Base-by-base conservation (phyloP, 2,329 filamentous ascomycete genomes). In the Pseudogymnoascus sp. region DNA sequence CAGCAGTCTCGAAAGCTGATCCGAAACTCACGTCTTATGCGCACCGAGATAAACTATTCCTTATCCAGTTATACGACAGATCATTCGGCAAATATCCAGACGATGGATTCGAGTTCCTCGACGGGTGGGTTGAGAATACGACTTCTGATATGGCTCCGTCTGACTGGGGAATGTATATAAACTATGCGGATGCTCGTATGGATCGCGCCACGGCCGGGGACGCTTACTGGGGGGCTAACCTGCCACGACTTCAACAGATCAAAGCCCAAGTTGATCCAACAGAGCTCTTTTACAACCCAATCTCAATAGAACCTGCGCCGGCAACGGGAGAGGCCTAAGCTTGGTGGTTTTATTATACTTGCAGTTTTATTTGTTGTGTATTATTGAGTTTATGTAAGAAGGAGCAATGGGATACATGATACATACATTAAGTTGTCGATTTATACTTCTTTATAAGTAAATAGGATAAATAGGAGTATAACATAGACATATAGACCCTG, bases 11-110 rank as follows among this genome's bases (percentile, higher is more conserved):
- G 18, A 43, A 43, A 22, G 39, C 39, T 6, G 39, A 43, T 43
- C 78, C 76, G 65, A 82, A 87, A 61, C 73, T 81, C 1, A 86
- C 85, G 0, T 79, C 84, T 7, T 88, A 85, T 67, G 78, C 81
- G 0, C 85, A 88, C 67, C 80, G 86, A 57, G 81, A 88, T 74
- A 82, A 82, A 64, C 66, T 86, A 37, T 81, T 86, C 72, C 86
- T 84, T 73, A 80, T 84, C 68, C 82, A 88, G 67, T 81, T 79
- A 0, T 87, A 87, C 67, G 81, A 77, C 7, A 67, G 86, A 50
- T 81, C 79, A 18, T 66, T 82, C 0, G 72, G 77, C 0, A 71
- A 5, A 8, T 43, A 43, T 43, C 39, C 39, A 22, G 20, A 43
- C 2, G 11, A 14, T 25, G 39, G 39, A n/a, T 43, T 43, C 14